Base-by-base conservation (phyloP, 192 early-diverging fungal genomes). In the Dissophora ornata region DNA sequence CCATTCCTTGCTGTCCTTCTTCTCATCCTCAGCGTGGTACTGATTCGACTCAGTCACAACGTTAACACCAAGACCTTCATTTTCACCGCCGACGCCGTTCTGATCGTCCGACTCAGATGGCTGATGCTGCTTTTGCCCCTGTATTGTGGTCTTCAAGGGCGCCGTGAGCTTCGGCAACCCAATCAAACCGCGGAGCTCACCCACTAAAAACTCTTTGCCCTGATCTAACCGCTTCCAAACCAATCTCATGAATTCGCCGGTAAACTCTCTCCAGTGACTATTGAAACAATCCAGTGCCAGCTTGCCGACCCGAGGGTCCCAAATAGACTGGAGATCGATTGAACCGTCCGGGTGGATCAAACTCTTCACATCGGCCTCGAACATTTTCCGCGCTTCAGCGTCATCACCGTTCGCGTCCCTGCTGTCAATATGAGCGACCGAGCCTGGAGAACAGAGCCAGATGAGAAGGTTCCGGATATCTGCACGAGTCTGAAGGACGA, bases 401-500 rank as follows among this genome's bases (percentile, higher is more conserved):
- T 60, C 57, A 13, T 69, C 49, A 21, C 48, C 47, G 13, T 34
- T 69, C 0, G 28, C 4, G 21, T 52, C 26, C 15, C 24, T 50
- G 34, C 57, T 41, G 30, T 59, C 57, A 11, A 69, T 59, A 8
- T 69, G 48, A 15, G 28, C 19, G 3, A 26, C 19, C 15, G 49
- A 12, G 15, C 13, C 22, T 22, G 48, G 26, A 0, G 40, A 45
- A 33, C 57, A 69, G 22, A 59, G 33, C 67, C 49, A 69, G 49
- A 60, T 42, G n/a, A 69, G 24, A 19, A 53, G 50, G 50, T 60
- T 60, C 11, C 67, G 57, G 8, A 69, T 13, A 30, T 69, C 57
- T 24, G 47, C 57, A 22, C 57, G 57, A 7, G 47, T 36, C 25
- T 38, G 56, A 25, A 69, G 56, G 49, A 59, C 19, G 26, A 59